Evolutionary conservation across 2,329 filamentous ascomycete genomes (phyloP).

Genomic region (Aspergillus versicolor): DNA sequence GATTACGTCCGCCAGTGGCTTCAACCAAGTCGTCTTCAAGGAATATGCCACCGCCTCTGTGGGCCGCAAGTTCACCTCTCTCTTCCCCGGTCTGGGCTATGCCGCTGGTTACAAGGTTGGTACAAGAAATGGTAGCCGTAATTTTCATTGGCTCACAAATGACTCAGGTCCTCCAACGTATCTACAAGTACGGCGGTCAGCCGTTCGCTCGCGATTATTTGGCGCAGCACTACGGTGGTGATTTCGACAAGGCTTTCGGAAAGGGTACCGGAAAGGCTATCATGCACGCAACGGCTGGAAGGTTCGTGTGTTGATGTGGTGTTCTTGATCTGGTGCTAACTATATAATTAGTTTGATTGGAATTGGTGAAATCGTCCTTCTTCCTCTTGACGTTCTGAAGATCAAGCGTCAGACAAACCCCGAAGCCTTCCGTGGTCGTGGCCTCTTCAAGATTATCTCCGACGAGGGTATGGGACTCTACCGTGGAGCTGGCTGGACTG

Average conservation of each 20-base stretch:
- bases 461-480: constrained; percentile 97
- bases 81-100: constrained; percentile 96
- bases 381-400: constrained; percentile 95
- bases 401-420: constrained; percentile 99
- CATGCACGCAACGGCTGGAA: constrained; percentile 94
- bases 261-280: constrained; percentile 98
- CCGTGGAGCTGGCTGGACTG: constrained; percentile 96
- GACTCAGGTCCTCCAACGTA: constrained; percentile 72
- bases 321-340: background rate
- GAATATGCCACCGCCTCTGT: constrained; percentile 73
- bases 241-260: constrained; percentile 87
- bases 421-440: constrained; percentile 92
- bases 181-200: constrained; percentile 99
- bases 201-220: constrained; percentile 92
- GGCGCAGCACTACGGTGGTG: constrained; percentile 70
- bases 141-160: constrained; percentile 17
- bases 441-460: constrained; percentile 80
- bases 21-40: constrained; percentile 93
- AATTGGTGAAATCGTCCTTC: constrained; percentile 92
- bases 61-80: constrained; percentile 81
- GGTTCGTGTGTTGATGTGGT: constrained; percentile 48
- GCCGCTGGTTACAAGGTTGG: constrained; percentile 91
- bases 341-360: constrained; percentile 70
- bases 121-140: constrained; percentile 1
- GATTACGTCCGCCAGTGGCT: constrained; percentile 60